Percentiles rank a stretch among this genome's conserved stretches.
Evolutionary conservation across 345 rosid species (phyloP).

Genomic region (Populus pruinosa): DNA sequence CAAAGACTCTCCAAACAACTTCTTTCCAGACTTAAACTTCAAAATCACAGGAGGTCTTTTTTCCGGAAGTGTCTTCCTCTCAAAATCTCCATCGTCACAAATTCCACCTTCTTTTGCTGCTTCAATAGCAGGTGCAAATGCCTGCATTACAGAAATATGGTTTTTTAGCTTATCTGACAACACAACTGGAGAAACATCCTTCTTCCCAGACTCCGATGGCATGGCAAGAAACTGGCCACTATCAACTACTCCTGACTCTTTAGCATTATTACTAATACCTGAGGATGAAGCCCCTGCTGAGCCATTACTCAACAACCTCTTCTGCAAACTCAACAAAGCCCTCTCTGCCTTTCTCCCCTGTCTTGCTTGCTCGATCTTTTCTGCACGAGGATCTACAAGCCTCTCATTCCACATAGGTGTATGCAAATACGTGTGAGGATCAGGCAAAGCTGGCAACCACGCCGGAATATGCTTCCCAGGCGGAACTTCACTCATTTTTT

Average conservation of each 20-base stretch:
- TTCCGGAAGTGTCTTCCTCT: slow-evolving; percentile 46
- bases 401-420: slow-evolving; percentile 92
- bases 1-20: slow-evolving; percentile 54
- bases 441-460: slow-evolving; percentile 97
- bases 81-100: slow-evolving; percentile 39
- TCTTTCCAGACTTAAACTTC: slow-evolving; percentile 63
- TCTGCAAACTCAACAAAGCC: slow-evolving; percentile 84
- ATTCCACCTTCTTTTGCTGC: slow-evolving; percentile 51
- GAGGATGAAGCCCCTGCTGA: slow-evolving; percentile 46
- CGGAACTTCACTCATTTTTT: slow-evolving; percentile 64
- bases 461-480: slow-evolving; percentile 80
- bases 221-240: slow-evolving; percentile 30
- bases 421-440: slow-evolving; percentile 75
- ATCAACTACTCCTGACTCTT: slow-evolving; percentile 26
- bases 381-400: slow-evolving; percentile 61
- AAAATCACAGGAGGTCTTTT: slow-evolving; percentile 53
- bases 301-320: slow-evolving; percentile 56
- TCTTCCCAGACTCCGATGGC: slow-evolving; percentile 51
- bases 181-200: slow-evolving; percentile 36
- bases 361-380: slow-evolving; percentile 84
- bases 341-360: slow-evolving; percentile 89
- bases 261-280: slow-evolving; percentile 20
- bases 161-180: slow-evolving; percentile 41
- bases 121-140: slow-evolving; percentile 84
- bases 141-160: slow-evolving; percentile 54